These are phyloP conservation scores for Nakazawaea sp. DNA, from an alignment of 805 yeast genomes.

Conservation along the genomic window DNA sequence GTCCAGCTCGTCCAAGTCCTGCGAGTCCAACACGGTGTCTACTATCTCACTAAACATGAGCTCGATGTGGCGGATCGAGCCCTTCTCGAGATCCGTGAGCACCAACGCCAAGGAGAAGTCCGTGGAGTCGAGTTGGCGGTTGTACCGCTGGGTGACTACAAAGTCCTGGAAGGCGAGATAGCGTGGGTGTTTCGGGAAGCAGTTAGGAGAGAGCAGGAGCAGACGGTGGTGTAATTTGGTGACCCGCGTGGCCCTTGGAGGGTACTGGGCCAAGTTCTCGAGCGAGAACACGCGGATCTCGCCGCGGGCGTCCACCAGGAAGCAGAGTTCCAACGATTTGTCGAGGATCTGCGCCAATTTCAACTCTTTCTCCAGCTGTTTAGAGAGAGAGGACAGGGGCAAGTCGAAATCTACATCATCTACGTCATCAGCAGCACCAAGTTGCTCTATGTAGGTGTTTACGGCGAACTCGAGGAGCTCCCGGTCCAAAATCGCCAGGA, in stretches of 20 bases:
- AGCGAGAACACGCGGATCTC: constrained; percentile 36
- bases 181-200: constrained; percentile 23
- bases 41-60: constrained; percentile 23
- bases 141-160: constrained; percentile 11
- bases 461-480: background rate
- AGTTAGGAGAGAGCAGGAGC: constrained; percentile 12
- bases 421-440: background rate
- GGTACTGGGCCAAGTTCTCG: constrained; percentile 42
- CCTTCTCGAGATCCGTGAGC: constrained; percentile 36
- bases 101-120: constrained; percentile 29
- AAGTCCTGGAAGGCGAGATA: constrained; percentile 19
- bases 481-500: constrained; percentile 16
- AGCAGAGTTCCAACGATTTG: constrained; percentile 29
- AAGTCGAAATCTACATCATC: background rate
- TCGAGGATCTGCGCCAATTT: constrained; percentile 13
- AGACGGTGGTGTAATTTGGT: constrained; percentile 25
- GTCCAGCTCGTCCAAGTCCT: background rate
- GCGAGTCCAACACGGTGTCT: constrained; percentile 13
- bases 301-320: constrained; percentile 36
- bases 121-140: constrained; percentile 5
- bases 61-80: constrained; percentile 27
- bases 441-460: background rate
- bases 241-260: constrained; percentile 46
- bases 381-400: background rate
- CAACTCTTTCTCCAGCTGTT: background rate